Conservation (phyloP, 2,329 filamentous ascomycete species). For the Cryoendolithus antarcticus region DNA sequence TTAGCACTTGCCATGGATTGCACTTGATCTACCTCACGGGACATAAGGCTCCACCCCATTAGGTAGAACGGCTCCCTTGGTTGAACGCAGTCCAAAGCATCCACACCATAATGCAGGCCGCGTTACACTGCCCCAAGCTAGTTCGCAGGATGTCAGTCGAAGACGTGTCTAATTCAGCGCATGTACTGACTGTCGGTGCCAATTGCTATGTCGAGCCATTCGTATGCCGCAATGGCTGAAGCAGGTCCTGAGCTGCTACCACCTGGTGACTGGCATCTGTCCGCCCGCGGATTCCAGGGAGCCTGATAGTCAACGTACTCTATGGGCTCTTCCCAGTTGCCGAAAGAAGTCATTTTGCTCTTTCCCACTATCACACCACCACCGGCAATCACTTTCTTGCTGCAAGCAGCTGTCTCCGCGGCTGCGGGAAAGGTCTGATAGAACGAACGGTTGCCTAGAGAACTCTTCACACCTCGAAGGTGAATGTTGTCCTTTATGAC, state of each 20-base stretch:
- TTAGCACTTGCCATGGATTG: too few relatives aligned
- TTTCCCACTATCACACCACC: neutral
- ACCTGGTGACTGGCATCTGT: slow-evolving; percentile 33
- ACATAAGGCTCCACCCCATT: too few relatives aligned
- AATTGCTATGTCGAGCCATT: neutral
- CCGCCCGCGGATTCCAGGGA: slow-evolving; percentile 33
- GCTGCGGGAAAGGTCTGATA: neutral
- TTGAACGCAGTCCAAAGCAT: too few relatives aligned
- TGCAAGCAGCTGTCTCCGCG: neutral
- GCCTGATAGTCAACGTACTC: slow-evolving; percentile 25
- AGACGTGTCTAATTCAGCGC: too few relatives aligned
- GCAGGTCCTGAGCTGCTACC: slow-evolving; percentile 30
- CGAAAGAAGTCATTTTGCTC: slow-evolving; percentile 7
- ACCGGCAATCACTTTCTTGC: neutral
- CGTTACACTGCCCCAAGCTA: too few relatives aligned
- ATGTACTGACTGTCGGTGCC: too few relatives aligned
- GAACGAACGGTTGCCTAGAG: slow-evolving; percentile 9
- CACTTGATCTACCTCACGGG: too few relatives aligned
- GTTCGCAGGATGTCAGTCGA: too few relatives aligned
- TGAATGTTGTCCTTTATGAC: slow-evolving; percentile 18
- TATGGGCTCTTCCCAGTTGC: slow-evolving; percentile 11
- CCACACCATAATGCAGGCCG: too few relatives aligned
- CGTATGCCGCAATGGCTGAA: slow-evolving; percentile 20
- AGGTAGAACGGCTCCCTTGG: too few relatives aligned
- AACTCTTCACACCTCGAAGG: slow-evolving; percentile 10